A percentile compares a stretch with the other conserved stretches of the same genome.
Evolutionary conservation across 129 eudicot species (phyloP).

Genomic region (Scalesia atractyloides): DNA sequence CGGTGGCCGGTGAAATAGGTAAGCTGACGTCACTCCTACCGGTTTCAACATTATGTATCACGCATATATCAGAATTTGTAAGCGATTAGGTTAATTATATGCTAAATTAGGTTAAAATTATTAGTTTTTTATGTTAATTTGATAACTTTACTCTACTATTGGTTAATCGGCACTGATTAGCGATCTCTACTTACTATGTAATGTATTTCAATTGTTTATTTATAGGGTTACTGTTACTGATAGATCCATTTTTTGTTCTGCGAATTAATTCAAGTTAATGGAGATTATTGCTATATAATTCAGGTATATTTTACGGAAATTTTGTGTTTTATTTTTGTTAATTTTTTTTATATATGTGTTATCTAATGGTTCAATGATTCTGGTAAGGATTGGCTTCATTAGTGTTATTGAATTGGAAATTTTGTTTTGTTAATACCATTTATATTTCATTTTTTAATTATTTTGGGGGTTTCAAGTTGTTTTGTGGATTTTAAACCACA

Average conservation of each 20-base stretch:
- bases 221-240: conserved; percentile 47
- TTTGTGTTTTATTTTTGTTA: background rate
- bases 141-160: conserved; percentile 22
- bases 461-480: background rate
- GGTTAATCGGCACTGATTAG: conserved; percentile 40
- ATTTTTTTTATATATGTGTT: background rate
- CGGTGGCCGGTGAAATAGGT: conserved; percentile 26
- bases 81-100: conserved; percentile 19
- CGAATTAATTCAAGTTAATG: conserved; percentile 26
- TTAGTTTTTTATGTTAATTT: conserved; percentile 8
- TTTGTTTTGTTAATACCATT: background rate
- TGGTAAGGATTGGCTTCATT: background rate
- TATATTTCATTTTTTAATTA: conserved; percentile 3
- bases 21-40: conserved; percentile 38
- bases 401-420: conserved; percentile 3
- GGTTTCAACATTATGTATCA: background rate
- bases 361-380: conserved; percentile 5
- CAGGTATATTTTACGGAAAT: conserved; percentile 23
- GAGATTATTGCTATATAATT: conserved; percentile 19
- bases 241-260: conserved; percentile 30
- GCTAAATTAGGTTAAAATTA: conserved; percentile 12
- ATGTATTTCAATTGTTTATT: conserved; percentile 26
- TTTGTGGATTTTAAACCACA: background rate
- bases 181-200: conserved; percentile 51
- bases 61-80: background rate